phyloP scores from a whole-genome alignment of 352 stramenopile species.

The Phytophthora europaea region DNA sequence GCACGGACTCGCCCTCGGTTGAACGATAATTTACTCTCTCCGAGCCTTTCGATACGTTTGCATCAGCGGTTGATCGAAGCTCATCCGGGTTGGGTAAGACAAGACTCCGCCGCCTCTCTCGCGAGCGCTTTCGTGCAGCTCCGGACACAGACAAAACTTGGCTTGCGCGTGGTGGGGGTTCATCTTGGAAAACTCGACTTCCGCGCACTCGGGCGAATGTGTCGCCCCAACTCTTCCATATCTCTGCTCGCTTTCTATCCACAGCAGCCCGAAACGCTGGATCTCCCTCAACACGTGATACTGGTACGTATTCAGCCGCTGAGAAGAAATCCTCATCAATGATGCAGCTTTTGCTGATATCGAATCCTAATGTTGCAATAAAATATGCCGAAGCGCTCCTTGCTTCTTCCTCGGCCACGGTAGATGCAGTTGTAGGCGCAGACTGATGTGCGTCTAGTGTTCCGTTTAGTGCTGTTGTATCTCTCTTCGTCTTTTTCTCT shows the following conservation, averaged over 20 bases:
- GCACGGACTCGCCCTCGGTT: background rate
- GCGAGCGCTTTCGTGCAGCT: slow-evolving; percentile 32
- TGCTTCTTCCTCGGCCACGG: background rate
- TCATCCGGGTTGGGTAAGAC: slow-evolving; percentile 33
- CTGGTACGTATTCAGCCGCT: slow-evolving; percentile 4
- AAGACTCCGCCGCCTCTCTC: slow-evolving; percentile 45
- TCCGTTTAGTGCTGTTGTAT: background rate
- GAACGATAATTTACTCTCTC: slow-evolving; percentile 5
- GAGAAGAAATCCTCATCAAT: slow-evolving; percentile 51
- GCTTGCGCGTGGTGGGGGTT: background rate
- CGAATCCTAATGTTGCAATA: slow-evolving; percentile 40
- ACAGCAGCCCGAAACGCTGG: slow-evolving; percentile 30
- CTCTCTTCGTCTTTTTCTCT: background rate
- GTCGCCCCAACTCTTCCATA: slow-evolving; percentile 39
- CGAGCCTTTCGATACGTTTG: slow-evolving; percentile 3
- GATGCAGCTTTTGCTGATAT: slow-evolving; percentile 53
- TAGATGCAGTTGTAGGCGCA: background rate
- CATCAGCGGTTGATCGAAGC: slow-evolving; percentile 21
- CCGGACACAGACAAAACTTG: background rate
- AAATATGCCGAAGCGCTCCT: slow-evolving; percentile 8
- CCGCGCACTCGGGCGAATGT: slow-evolving; percentile 13
- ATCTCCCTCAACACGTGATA: slow-evolving; percentile 13
- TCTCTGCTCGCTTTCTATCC: slow-evolving; percentile 22
- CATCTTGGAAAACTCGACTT: background rate
- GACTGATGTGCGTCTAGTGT: background rate